Base-by-base conservation (phyloP, 2,329 filamentous ascomycete genomes). In the Colletotrichum chrysophilum region DNA sequence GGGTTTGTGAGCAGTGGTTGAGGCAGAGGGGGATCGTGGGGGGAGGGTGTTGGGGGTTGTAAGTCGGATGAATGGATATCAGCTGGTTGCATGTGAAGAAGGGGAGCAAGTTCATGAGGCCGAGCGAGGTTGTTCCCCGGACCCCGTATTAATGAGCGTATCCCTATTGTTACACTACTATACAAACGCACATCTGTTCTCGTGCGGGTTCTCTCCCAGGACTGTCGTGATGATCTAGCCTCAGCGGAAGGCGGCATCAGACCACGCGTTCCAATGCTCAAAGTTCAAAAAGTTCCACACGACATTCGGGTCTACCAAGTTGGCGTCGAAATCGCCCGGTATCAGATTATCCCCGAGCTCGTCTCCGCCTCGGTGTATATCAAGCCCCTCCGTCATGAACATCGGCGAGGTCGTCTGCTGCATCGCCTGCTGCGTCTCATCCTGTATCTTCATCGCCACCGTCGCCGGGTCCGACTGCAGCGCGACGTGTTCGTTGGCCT, bases 1-100 rank as follows among this genome's bases (percentile, higher is more conserved):
- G 36, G 5, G 12, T 79, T 34, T 78, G 77, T 34, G 73, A 78
- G 69, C 75, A 65, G 4, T 79, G 78, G 78, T 65, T 79, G 56
- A 18, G 26, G 36, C 78, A 80, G 28, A 32, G 58, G 4, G 75
- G 66, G 26, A 24, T 70, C 14, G 16, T 70, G 3, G 67, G n/a
- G 38, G 43, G 34, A n/a, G 48, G 18, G 26, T 21, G 9, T 55
- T 26, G 38, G 28, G 38, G 43, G 10, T n/a, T 48, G 34, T 38
- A 38, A 36, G 7, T 36, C 14, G 7, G 14, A 38, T 18, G 34
- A 38, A 38, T 34, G 32, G 13, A 14, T 14, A 34, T 38, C 10
- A 13, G n/a, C 18, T 48, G 18, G 18, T 18, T 18, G 36, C 16
- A 16, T 6, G 18, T n/a, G n/a, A 52, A 21, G 18, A 52, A 4